Base-by-base conservation (phyloP, 352 stramenopile species). In the Phytophthora agathidicida region DNA sequence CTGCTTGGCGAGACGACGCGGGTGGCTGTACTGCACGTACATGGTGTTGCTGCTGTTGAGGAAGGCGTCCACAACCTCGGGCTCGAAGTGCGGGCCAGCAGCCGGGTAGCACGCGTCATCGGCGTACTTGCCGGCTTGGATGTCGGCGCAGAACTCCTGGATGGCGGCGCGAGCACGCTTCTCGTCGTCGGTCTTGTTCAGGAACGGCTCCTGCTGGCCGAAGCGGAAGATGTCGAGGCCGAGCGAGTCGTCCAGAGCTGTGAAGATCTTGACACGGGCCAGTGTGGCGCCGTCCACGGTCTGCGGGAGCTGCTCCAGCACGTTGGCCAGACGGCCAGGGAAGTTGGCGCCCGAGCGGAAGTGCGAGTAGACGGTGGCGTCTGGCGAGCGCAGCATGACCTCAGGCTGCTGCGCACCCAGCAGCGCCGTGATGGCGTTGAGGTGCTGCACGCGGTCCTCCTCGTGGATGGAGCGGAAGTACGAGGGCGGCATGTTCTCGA, bases 231-330 rank as follows among this genome's bases (percentile, higher is more conserved):
- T 88, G 53, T 96, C 85, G 33, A 97, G 70, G 5, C 82, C 86
- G 4, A 97, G 65, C 20, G 79, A 92, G 44, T 93, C 83, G 51
- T 97, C 89, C 6, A 90, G 46, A 11, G 89, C 85, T 43, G 86
- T 94, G 71, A 96, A 97, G 63, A 96, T 91, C 80, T 97, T 96
- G 68, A 97, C 89, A 58, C 89, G 82, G 14, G 84, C 77, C 9
- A 94, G 73, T 41, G 85, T 75, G 3, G 65, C 78, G 58, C 71
- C 73, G 57, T 91, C 73, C 17, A 90, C 75, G 23, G 67, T 74
- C 55, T 81, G 82, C 28, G 86, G 81, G 26, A 94, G 60, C 61
- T 93, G 80, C 17, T 75, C 68, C 20, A 90, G 61, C 50, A 94
- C 79, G 39, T 94, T 83, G 14, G 80, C 73, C 36, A 92, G 60